phyloP scores from a whole-genome alignment of 2,329 filamentous ascomycete genomes.

The Chaetomium sp. region DNA sequence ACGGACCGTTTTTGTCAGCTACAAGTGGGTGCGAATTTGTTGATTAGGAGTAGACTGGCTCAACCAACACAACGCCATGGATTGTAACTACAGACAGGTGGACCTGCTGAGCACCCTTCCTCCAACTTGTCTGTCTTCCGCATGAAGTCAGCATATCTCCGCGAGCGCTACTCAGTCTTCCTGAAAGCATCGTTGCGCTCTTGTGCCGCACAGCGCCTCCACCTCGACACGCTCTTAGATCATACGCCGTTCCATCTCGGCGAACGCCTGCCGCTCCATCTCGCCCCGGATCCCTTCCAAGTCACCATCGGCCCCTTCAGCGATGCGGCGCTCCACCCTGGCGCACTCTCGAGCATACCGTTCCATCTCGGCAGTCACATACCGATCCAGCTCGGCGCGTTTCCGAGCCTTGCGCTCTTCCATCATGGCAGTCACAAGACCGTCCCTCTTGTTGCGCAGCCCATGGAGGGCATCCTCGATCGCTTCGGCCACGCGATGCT shows the following conservation, averaged over 20 bases:
- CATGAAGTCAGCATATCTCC: conserved; percentile 1
- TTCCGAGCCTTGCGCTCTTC: not conserved
- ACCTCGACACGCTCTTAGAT: not conserved
- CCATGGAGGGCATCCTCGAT: too few species aligned
- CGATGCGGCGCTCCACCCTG: not conserved
- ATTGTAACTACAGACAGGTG: conserved; percentile 3
- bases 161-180: conserved; percentile 17
- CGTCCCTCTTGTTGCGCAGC: too few species aligned
- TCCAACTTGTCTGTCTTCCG: conserved; percentile 3
- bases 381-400: too few species aligned
- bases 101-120: conserved; percentile 8
- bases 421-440: too few species aligned
- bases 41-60: not conserved
- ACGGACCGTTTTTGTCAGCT: too few species aligned
- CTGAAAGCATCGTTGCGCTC: too few species aligned
- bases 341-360: not conserved
- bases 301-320: not conserved
- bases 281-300: not conserved
- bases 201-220: too few species aligned
- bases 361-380: not conserved
- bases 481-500: conserved; percentile 6
- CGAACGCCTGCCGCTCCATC: not conserved
- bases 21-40: not conserved
- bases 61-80: too few species aligned
- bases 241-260: not conserved